Base-by-base conservation (phyloP, 805 yeast species). In the Schwanniomyces polymorphus region DNA sequence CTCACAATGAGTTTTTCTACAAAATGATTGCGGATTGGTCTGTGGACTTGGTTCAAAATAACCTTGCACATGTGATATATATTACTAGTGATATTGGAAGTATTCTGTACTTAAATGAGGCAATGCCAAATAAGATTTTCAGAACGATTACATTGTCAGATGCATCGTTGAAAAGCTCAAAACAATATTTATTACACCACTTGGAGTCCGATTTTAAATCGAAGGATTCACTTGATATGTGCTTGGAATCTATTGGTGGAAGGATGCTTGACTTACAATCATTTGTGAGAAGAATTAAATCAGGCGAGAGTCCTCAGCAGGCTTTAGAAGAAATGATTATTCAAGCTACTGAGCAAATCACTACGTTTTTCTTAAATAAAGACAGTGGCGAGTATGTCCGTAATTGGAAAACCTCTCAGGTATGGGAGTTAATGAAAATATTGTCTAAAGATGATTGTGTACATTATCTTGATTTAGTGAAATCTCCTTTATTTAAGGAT, bases 261-360 rank as follows among this genome's bases (percentile, higher is more conserved):
- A 82, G 99, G 52, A 87, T 92, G 91, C 75, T 91, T 39, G 99
- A 94, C 64, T 74, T 94, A 43, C 97, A 94, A 65, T 85, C 92
- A 26, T 91, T 89, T 67, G 86, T 86, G 1, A 80, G 98, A 61
- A 85, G 98, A 43, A 80, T 94, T 14, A 84, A 84, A 56, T 82
- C 92, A 1, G 99, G 99, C 6, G 99, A 94, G 61, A 62, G 80
- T 7, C 95, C 97, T 2, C 57, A 68, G 8, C 86, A 79, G 43
- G 97, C 98, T 0, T 68, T 90, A 38, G 67, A 76, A 2, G 91
- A 89, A 53, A 88, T 94, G 86, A 79, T 90, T 5, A 76, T 75
- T 23, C 97, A 91, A 65, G 84, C 97, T 0, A 84, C 92, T 5
- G 91, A 89, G 57, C 97, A 92, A 61, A 80, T 92, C 16, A 82